Conservation (phyloP, 2,329 filamentous ascomycete species). For the Didymella sp. region DNA sequence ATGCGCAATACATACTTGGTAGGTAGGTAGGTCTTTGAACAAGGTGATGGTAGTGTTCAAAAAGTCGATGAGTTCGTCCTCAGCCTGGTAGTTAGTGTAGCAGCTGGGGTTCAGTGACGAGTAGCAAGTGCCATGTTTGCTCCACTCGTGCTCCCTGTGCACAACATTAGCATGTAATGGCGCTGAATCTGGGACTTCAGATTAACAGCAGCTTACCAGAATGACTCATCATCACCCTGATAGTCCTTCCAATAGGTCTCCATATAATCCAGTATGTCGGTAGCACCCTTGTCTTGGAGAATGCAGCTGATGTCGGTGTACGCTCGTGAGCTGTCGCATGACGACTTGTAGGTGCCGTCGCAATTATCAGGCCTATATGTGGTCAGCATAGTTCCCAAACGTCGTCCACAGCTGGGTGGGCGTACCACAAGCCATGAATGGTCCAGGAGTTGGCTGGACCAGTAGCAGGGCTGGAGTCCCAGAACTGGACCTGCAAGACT, state of each 20-base stretch:
- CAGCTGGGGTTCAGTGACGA: conserved; percentile 4
- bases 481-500: conserved; percentile 10
- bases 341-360: conserved; percentile 5
- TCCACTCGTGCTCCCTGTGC: conserved; percentile 9
- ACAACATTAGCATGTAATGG: neutral
- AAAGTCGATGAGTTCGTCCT: conserved; percentile 9
- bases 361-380: conserved; percentile 6
- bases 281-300: neutral
- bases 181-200: neutral
- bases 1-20: neutral
- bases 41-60: conserved; percentile 9
- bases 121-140: conserved; percentile 13
- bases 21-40: conserved; percentile 7
- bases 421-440: conserved; percentile 10
- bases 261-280: conserved; percentile 4
- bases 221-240: conserved; percentile 5
- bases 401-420: too few species aligned
- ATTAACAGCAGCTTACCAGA: neutral
- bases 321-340: conserved; percentile 5
- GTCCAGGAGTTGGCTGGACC: conserved; percentile 10
- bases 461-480: conserved; percentile 12
- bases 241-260: conserved; percentile 10
- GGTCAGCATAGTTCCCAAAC: neutral
- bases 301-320: conserved; percentile 10
- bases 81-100: conserved; percentile 5